Evolutionary conservation across 73 alveolate genomes (phyloP).

Genomic region (Symbiodinium pilosum): DNA sequence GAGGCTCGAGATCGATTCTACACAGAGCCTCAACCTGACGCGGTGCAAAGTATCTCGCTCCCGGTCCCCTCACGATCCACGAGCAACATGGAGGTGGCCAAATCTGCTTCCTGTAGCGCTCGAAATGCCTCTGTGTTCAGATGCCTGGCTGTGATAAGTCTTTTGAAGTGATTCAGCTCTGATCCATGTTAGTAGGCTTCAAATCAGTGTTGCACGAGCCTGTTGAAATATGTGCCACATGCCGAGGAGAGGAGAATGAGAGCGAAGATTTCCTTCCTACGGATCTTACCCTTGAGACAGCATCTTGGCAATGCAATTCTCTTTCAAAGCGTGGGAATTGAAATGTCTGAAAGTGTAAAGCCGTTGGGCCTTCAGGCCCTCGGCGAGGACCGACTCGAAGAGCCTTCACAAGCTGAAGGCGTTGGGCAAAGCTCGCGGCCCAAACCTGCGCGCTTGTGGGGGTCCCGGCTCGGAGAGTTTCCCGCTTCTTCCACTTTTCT

Average conservation of each 20-base stretch:
- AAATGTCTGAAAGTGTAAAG: no score
- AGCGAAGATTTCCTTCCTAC: no score
- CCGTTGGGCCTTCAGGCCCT: no score
- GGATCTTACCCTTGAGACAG: no score
- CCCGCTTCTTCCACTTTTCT: background rate
- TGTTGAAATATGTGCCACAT: background rate
- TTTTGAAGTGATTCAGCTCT: no score
- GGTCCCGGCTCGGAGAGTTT: background rate
- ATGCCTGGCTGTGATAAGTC: background rate
- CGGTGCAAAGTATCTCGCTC: background rate
- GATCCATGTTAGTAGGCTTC: background rate
- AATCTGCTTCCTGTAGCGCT: background rate
- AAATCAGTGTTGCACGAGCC: background rate
- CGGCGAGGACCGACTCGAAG: no score
- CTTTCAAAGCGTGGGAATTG: no score
- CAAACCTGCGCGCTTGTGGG: background rate
- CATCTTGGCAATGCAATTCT: no score
- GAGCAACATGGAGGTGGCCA: background rate
- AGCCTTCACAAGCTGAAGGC: no score
- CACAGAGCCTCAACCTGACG: conserved; percentile 10
- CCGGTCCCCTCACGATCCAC: background rate
- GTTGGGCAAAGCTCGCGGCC: conserved; percentile 20
- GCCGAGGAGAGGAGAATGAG: no score
- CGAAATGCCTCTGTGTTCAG: background rate
- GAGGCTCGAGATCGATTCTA: conserved; percentile 1